These are phyloP conservation scores for Pestalotiopsis sp. DNA, from an alignment of 2,329 filamentous ascomycete species.

Conservation along the genomic window DNA sequence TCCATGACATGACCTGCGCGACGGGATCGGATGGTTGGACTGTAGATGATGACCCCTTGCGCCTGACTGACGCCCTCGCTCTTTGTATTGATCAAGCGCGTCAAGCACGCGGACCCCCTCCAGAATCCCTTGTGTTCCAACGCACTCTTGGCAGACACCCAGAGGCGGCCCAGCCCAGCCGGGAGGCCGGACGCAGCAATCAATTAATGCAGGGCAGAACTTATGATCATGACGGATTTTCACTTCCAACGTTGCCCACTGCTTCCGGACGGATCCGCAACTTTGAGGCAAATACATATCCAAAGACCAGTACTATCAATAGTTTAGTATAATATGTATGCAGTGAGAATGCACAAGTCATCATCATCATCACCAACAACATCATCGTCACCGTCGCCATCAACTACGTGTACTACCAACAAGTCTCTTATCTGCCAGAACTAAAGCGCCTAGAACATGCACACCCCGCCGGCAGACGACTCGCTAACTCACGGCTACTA, in stretches of 20 bases:
- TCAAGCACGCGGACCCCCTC: neutral
- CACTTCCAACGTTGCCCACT: neutral
- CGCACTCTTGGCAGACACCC: neutral
- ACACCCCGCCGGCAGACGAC: neutral
- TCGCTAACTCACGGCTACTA: neutral
- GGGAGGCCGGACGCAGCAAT: too few relatives aligned
- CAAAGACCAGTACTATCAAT: neutral
- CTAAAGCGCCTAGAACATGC: neutral
- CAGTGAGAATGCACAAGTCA: too few relatives aligned
- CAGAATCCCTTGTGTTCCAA: neutral
- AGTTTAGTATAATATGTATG: too few relatives aligned
- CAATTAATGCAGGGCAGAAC: neutral
- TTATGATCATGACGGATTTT: neutral
- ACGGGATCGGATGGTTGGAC: neutral
- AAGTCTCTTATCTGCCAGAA: neutral
- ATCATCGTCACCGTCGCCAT: neutral
- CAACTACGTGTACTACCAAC: neutral
- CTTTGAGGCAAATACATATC: neutral
- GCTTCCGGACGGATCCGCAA: neutral
- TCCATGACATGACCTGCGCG: neutral
- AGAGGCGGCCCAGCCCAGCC: too few relatives aligned
- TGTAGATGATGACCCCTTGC: neutral
- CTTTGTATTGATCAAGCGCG: neutral
- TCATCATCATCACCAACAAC: neutral
- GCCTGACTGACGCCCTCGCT: neutral